Evolutionary conservation across 225 moss, liverwort and hornwort species (phyloP).

Genomic region (Lunularia cruciata): DNA sequence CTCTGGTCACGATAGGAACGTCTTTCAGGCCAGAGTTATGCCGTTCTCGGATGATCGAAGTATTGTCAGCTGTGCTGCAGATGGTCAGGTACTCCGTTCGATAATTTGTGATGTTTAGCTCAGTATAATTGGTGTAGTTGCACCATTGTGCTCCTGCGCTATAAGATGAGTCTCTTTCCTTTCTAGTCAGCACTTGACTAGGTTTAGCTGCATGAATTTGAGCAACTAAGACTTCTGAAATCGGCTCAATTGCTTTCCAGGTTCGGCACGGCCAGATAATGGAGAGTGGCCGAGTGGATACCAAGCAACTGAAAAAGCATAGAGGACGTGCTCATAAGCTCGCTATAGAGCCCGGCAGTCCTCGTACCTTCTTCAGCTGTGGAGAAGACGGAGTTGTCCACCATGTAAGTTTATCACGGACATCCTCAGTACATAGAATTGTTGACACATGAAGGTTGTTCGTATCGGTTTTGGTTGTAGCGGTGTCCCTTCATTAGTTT

Average conservation of each 20-base stretch:
- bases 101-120: too few relatives aligned
- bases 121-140: too few relatives aligned
- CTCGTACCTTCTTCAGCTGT: slow-evolving; percentile 73
- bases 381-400: slow-evolving; percentile 56
- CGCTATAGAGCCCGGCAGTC: slow-evolving; percentile 82
- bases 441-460: too few relatives aligned
- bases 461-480: too few relatives aligned
- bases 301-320: slow-evolving; percentile 73
- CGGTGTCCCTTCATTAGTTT: too few relatives aligned
- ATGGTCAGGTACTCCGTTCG: slow-evolving; percentile 61
- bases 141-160: too few relatives aligned
- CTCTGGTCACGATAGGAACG: slow-evolving; percentile 62
- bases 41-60: slow-evolving; percentile 55
- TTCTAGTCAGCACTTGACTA: too few relatives aligned
- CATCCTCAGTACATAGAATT: too few relatives aligned
- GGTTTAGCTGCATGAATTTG: background rate
- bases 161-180: too few relatives aligned
- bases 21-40: slow-evolving; percentile 53
- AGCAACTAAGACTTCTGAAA: background rate
- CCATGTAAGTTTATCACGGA: slow-evolving; percentile 29
- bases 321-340: slow-evolving; percentile 69
- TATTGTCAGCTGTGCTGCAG: slow-evolving; percentile 52
- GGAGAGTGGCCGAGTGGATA: slow-evolving; percentile 66
- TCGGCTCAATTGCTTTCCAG: slow-evolving; percentile 45
- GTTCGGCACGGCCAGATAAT: slow-evolving; percentile 72